Percentiles rank a stretch among this genome's conserved stretches.
phyloP scores from a whole-genome alignment of 768 basidiomycete genomes.

The Sarcodon aspratus region DNA sequence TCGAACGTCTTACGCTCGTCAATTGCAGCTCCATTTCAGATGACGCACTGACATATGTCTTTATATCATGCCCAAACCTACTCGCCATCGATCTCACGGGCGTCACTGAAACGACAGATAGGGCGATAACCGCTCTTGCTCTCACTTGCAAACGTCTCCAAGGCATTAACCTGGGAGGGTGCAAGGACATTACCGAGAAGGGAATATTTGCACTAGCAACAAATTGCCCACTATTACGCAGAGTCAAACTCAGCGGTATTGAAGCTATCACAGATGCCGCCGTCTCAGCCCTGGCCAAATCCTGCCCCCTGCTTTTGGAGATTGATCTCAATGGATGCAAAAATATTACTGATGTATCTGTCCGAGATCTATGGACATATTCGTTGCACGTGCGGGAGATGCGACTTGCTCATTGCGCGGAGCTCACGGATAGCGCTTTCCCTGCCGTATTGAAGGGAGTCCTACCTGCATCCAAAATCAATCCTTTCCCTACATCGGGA shows the following conservation, averaged over 20 bases:
- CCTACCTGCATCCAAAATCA: slow-evolving; percentile 29
- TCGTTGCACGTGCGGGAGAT: slow-evolving; percentile 85
- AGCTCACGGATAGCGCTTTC: slow-evolving; percentile 79
- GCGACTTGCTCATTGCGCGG: slow-evolving; percentile 66
- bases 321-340: slow-evolving; percentile 86
- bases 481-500: slow-evolving; percentile 23
- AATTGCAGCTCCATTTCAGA: slow-evolving; percentile 64
- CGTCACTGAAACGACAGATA: slow-evolving; percentile 58
- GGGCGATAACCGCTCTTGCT: slow-evolving; percentile 62
- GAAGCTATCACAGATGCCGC: slow-evolving; percentile 65
- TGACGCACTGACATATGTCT: slow-evolving; percentile 46
- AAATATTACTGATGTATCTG: slow-evolving; percentile 60
- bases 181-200: slow-evolving; percentile 67
- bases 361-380: slow-evolving; percentile 78
- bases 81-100: slow-evolving; percentile 81
- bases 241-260: slow-evolving; percentile 82
- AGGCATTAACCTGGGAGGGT: slow-evolving; percentile 85
- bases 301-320: slow-evolving; percentile 83
- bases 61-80: slow-evolving; percentile 63
- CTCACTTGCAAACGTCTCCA: slow-evolving; percentile 64
- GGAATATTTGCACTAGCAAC: slow-evolving; percentile 69
- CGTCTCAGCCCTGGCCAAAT: slow-evolving; percentile 63
- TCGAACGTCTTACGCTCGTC: slow-evolving; percentile 84
- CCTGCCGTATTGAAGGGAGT: slow-evolving; percentile 48
- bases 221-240: slow-evolving; percentile 66